phyloP scores from a whole-genome alignment of 2,329 filamentous ascomycete genomes.

The Purpureocillium lavendulum region DNA sequence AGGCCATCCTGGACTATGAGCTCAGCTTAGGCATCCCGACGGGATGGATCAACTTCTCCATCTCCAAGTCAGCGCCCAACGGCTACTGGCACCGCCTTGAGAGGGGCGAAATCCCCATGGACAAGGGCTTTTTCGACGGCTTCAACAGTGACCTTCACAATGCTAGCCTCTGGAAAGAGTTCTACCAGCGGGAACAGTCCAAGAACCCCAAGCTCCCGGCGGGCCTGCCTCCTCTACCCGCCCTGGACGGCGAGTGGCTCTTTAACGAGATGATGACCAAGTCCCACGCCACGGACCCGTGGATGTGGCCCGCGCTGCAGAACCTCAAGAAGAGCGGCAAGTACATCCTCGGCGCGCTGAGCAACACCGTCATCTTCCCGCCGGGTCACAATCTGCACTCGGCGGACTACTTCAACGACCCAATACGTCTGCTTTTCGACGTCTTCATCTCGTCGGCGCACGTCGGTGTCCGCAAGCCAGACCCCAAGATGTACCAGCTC shows the following conservation, averaged over 20 bases:
- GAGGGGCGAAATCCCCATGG: slow-evolving; percentile 69
- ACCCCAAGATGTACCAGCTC: slow-evolving; percentile 70
- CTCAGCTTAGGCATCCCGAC: slow-evolving; percentile 64
- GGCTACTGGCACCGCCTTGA: slow-evolving; percentile 89
- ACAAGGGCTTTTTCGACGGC: slow-evolving; percentile 63
- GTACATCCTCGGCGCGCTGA: slow-evolving; percentile 73
- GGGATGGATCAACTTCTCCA: slow-evolving; percentile 88
- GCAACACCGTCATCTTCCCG: slow-evolving; percentile 86
- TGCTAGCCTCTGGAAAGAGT: slow-evolving; percentile 60
- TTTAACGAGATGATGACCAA: slow-evolving; percentile 88
- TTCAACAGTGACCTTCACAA: slow-evolving; percentile 70
- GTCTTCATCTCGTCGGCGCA: slow-evolving; percentile 83
- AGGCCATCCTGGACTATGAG: slow-evolving; percentile 90
- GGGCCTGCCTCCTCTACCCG: slow-evolving; percentile 54
- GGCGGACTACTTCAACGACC: slow-evolving; percentile 41
- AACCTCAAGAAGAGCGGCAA: slow-evolving; percentile 54
- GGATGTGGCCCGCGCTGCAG: slow-evolving; percentile 77
- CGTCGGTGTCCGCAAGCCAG: slow-evolving; percentile 80
- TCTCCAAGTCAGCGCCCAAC: slow-evolving; percentile 66
- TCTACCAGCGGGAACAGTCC: slow-evolving; percentile 37
- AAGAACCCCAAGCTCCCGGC: slow-evolving; percentile 30
- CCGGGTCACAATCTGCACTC: slow-evolving; percentile 57
- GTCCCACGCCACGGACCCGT: slow-evolving; percentile 65
- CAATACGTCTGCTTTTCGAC: slow-evolving; percentile 65
- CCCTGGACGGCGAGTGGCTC: slow-evolving; percentile 67